phyloP scores from a whole-genome alignment of 192 early-diverging fungal species.

The Coemansia sp. region DNA sequence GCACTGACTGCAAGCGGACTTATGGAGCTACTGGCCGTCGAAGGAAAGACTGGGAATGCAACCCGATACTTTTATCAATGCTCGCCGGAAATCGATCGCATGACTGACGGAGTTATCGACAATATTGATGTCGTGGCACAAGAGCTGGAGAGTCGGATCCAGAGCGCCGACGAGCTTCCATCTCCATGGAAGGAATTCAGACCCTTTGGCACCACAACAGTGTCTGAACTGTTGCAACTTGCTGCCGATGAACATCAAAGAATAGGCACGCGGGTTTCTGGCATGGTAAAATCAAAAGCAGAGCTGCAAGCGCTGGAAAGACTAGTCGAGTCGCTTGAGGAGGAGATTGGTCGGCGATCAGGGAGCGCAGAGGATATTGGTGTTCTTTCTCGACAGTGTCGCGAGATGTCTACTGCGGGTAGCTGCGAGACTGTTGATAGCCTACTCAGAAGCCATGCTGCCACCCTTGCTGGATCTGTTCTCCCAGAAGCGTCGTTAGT shows the following conservation, averaged over 20 bases:
- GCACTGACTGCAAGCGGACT: slow-evolving; percentile 25
- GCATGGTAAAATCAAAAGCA: slow-evolving; percentile 4
- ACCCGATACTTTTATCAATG: slow-evolving; percentile 36
- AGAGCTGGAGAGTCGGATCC: slow-evolving; percentile 10
- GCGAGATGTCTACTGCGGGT: slow-evolving; percentile 1
- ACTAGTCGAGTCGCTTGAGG: slow-evolving; percentile 15
- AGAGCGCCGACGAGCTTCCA: slow-evolving; percentile 23
- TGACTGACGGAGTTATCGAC: slow-evolving; percentile 8
- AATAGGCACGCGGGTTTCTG: slow-evolving; percentile 6
- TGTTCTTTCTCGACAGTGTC: not conserved
- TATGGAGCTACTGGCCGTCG: slow-evolving; percentile 11
- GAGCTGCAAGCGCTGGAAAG: slow-evolving; percentile 10
- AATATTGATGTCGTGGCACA: slow-evolving; percentile 10
- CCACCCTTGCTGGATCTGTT: not conserved
- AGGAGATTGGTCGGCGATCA: slow-evolving; percentile 16
- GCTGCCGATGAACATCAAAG: slow-evolving; percentile 20
- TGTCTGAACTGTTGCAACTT: slow-evolving; percentile 21
- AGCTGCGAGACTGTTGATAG: not conserved
- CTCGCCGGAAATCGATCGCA: slow-evolving; percentile 9
- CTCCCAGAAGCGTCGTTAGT: slow-evolving; percentile 2
- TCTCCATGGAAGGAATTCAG: slow-evolving; percentile 46
- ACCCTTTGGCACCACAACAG: slow-evolving; percentile 25
- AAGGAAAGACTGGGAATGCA: not conserved
- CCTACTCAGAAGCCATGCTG: slow-evolving; percentile 7
- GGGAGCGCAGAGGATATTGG: not conserved